Conservation (phyloP, 768 basidiomycete genomes). For the Lentinula detonsa region DNA sequence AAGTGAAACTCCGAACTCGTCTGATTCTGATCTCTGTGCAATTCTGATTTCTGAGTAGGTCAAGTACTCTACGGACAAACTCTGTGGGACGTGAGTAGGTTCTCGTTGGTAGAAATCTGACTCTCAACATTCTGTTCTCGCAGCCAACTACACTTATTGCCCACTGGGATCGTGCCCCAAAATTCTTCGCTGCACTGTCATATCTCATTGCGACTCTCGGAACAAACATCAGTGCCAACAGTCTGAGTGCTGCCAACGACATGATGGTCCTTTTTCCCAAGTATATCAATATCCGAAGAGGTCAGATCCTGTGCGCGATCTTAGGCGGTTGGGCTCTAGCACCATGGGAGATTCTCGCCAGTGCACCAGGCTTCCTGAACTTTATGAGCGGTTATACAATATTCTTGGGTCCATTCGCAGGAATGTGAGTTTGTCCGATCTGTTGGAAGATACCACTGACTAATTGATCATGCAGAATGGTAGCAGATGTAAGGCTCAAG, state of each 20-base stretch:
- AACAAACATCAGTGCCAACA: slow-evolving; percentile 75
- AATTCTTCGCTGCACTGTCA: slow-evolving; percentile 76
- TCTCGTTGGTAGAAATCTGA: background rate
- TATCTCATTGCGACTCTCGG: slow-evolving; percentile 71
- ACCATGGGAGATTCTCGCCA: slow-evolving; percentile 80
- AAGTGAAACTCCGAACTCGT: background rate
- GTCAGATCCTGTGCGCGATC: slow-evolving; percentile 72
- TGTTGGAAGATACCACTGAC: background rate
- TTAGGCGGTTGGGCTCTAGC: slow-evolving; percentile 82
- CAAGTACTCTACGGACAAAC: slow-evolving; percentile 59
- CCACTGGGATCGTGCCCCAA: slow-evolving; percentile 76
- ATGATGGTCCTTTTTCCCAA: slow-evolving; percentile 72
- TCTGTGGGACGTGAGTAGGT: slow-evolving; percentile 47
- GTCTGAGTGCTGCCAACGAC: slow-evolving; percentile 71
- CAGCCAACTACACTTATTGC: slow-evolving; percentile 64
- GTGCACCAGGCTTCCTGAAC: slow-evolving; percentile 60
- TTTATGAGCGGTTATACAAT: slow-evolving; percentile 86
- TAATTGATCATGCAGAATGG: slow-evolving; percentile 26
- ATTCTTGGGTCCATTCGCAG: slow-evolving; percentile 81
- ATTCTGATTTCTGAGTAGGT: background rate
- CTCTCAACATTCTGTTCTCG: background rate
- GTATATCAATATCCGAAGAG: slow-evolving; percentile 78
- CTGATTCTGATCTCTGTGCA: background rate
- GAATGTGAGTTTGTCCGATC: slow-evolving; percentile 43
- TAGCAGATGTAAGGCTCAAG: slow-evolving; percentile 32